Conservation (phyloP, 2,329 filamentous ascomycete genomes). For the Claviceps sp. region DNA sequence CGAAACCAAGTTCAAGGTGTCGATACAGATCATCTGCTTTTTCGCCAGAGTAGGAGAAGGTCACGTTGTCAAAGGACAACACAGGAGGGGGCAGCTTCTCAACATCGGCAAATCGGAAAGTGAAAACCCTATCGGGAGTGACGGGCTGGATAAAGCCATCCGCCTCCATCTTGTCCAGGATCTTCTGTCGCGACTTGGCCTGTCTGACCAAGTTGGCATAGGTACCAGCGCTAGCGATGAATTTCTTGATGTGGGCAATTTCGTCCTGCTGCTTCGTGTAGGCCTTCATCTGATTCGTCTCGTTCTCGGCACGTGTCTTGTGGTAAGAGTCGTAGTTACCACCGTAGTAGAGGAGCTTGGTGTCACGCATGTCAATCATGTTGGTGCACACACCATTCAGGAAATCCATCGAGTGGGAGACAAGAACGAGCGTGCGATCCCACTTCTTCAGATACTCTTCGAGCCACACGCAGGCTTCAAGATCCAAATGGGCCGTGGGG, state of each 20-base stretch:
- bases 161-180: conserved; percentile 99
- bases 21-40: conserved; percentile 86
- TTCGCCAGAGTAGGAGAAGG: conserved; percentile 93
- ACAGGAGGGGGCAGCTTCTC: conserved; percentile 98
- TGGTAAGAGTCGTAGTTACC: conserved; percentile 98
- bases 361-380: conserved; percentile 97
- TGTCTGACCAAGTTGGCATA: conserved; percentile 98
- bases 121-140: conserved; percentile 73
- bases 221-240: conserved; percentile 98
- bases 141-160: conserved; percentile 97
- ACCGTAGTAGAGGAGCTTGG: conserved; percentile 90
- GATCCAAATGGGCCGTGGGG: conserved; percentile 96
- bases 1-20: conserved; percentile 93
- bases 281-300: conserved; percentile 97
- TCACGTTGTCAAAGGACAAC: conserved; percentile 90
- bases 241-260: conserved; percentile 99
- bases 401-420: conserved; percentile 98
- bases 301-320: conserved; percentile 89
- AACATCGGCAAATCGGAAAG: conserved; percentile 95
- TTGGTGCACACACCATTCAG: conserved; percentile 94
- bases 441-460: conserved; percentile 99
- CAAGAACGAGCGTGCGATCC: conserved; percentile 90
- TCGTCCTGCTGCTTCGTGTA: conserved; percentile 99
- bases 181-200: conserved; percentile 99
- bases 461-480: conserved; percentile 98